Conservation (phyloP, 2,329 filamentous ascomycete species). For the Fusarium sp. region DNA sequence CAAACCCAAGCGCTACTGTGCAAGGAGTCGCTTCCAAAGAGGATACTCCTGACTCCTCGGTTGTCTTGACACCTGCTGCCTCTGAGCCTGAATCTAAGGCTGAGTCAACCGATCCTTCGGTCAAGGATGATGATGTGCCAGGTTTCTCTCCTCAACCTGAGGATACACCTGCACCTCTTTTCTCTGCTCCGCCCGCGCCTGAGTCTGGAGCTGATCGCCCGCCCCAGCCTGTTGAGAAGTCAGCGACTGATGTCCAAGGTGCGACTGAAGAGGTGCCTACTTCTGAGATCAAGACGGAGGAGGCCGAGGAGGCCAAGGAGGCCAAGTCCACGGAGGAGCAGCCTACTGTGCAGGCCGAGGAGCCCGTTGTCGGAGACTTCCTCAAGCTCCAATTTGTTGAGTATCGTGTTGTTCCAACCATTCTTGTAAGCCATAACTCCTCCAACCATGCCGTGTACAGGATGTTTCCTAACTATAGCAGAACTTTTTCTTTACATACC, state of each 20-base stretch:
- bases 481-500: constrained; percentile 98
- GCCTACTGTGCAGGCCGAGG: constrained; percentile 43
- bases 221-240: constrained; percentile 40
- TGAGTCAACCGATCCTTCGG: constrained; percentile 20
- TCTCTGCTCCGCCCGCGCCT: constrained; percentile 52
- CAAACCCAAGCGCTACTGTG: background rate
- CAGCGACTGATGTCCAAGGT: constrained; percentile 15
- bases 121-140: constrained; percentile 31
- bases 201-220: constrained; percentile 48
- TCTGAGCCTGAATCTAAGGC: constrained; percentile 45
- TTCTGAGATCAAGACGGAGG: constrained; percentile 20
- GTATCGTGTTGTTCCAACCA: constrained; percentile 93
- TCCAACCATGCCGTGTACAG: background rate
- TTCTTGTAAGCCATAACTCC: constrained; percentile 74
- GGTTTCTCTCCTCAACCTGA: constrained; percentile 70
- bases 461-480: constrained; percentile 54
- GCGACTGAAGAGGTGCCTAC: constrained; percentile 4
- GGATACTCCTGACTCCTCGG: constrained; percentile 41
- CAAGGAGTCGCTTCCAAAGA: constrained; percentile 23
- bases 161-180: constrained; percentile 76
- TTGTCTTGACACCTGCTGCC: constrained; percentile 39
- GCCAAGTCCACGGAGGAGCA: constrained; percentile 32
- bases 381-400: constrained; percentile 98
- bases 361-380: constrained; percentile 91
- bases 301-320: constrained; percentile 2